Base-by-base conservation (phyloP, 768 basidiomycete genomes). In the Trametes coccinea region DNA sequence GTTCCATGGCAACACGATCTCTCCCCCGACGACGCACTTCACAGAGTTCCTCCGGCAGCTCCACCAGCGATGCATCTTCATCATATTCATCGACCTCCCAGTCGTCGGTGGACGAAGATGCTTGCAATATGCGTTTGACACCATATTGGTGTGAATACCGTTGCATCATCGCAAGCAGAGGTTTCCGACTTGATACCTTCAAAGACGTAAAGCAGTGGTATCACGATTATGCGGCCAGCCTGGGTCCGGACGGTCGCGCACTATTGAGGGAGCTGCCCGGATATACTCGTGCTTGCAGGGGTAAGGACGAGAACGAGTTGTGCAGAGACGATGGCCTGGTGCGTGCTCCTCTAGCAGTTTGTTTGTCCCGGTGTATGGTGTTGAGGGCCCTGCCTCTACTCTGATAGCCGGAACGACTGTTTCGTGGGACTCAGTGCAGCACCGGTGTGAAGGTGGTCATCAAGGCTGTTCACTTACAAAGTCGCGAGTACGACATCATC, bases 281-380 rank as follows among this genome's bases (percentile, higher is more conserved):
- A 14, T 77, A 79, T 60, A 54, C 69, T 40, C 75, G 70, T 10
- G 71, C 71, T 13, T 74, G 72, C 51, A 66, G 70, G 22, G 69
- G 67, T n/a, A 64, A 66, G 53, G 80, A 82, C 67, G 84, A 90
- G 52, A 78, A 81, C 64, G 83, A 81, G 4, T 76, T 92, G 7
- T 91, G 87, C 72, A 86, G 81, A 53, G 90, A 92, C 67, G 79
- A 84, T 34, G 88, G 90, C 44, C 73, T 91, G 73, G 90, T 90
- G 62, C 68, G 85, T 79, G 27, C 47, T 30, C 27, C 49, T 34
- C 34, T 47, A 51, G 27, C 50, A 34, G 17, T 13, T 8, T n/a
- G n/a, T 43, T 4, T 43, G 14, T n/a, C 8, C 39, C 10, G n/a
- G 10, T 47, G 22, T 51, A 16, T 27, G 27, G 13, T 33, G 30